These are phyloP conservation scores for Neoboletus subvelutipes DNA, from an alignment of 768 basidiomycete genomes.

Conservation along the genomic window DNA sequence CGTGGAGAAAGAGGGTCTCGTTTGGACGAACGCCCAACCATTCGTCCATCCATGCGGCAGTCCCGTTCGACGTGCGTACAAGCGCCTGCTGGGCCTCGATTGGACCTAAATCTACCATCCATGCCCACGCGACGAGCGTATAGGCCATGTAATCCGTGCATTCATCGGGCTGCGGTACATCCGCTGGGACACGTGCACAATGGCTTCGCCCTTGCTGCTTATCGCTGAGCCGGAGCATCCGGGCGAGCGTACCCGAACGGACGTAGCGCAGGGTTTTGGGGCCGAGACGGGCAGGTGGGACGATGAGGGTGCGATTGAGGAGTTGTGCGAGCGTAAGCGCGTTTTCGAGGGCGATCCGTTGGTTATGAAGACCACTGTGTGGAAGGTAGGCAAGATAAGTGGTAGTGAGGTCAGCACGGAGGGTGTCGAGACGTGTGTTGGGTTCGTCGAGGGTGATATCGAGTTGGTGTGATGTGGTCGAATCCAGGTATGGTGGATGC, in stretches of 20 bases:
- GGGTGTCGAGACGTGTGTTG: conserved; percentile 3
- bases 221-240: conserved; percentile 44
- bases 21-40: conserved; percentile 27
- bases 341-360: conserved; percentile 84
- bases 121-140: conserved; percentile 68
- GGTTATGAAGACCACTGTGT: conserved; percentile 84
- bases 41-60: conserved; percentile 31
- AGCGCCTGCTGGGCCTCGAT: conserved; percentile 42
- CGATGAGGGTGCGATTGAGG: conserved; percentile 73
- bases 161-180: conserved; percentile 46
- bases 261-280: conserved; percentile 58
- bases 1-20: conserved; percentile 51
- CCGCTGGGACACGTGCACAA: conserved; percentile 41
- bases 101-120: conserved; percentile 56
- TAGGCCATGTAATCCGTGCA: conserved; percentile 61
- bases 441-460: conserved; percentile 26
- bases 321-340: conserved; percentile 69
- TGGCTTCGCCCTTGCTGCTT: conserved; percentile 50
- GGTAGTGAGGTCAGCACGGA: conserved; percentile 29
- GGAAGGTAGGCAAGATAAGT: conserved; percentile 73
- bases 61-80: conserved; percentile 50
- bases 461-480: neutral
- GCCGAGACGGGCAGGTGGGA: conserved; percentile 75
- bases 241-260: conserved; percentile 48
- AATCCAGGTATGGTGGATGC: neutral